Evolutionary conservation across 1,284 basidiomycete genomes (phyloP), one percentile per base, ranked within the genome.

Genomic region (Pseudozyma hubeiensis): DNA sequence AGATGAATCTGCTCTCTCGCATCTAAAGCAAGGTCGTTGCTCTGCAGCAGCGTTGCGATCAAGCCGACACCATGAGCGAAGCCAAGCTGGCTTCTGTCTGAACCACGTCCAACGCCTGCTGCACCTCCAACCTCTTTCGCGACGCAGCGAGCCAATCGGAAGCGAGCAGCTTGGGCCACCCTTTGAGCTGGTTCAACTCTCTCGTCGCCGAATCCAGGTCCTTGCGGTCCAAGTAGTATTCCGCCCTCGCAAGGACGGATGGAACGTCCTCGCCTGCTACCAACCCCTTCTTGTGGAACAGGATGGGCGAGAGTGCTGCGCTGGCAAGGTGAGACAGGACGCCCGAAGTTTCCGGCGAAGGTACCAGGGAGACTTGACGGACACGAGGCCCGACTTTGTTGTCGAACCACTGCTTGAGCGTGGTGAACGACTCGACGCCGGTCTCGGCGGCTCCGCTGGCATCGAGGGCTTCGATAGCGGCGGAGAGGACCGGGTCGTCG

Each of bases 81-180:
- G 85, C 84, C 56, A 89, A 85, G 14, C 89, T 91, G n/a, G 90
- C 90, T 86, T 95, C 92, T 30, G 92, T 87, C 83, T 93, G 90
- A 58, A 94, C 90, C 63, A 96, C 88, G 90, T 96, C 91, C 77
- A 99, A 86, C 44, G 94, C 93, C 86, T 98, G 96, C 84, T 94
- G 88, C 46, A 97, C 93, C 86, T 97, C 94, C 77, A 99, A 86
- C 82, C 94, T 89, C 83, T 89, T 89, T 77, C 97, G 88, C 17
- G 94, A 94, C 77, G 94, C 94, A 71, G 91, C 90, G 61, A 99
- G 87, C 96, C 97, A 99, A 86, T 99, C 97, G 44, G 88, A 86
- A 58, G 96, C 87, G 58, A 99, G 85, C 57, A 90, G 86, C 84
- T 91, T 93, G 3, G 95, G 91, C 80, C 93, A 92, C 0, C 95